Evolutionary conservation across 2,329 filamentous ascomycete species (phyloP), one percentile per base, ranked within the genome.

Genomic region (Alternaria burnsii): DNA sequence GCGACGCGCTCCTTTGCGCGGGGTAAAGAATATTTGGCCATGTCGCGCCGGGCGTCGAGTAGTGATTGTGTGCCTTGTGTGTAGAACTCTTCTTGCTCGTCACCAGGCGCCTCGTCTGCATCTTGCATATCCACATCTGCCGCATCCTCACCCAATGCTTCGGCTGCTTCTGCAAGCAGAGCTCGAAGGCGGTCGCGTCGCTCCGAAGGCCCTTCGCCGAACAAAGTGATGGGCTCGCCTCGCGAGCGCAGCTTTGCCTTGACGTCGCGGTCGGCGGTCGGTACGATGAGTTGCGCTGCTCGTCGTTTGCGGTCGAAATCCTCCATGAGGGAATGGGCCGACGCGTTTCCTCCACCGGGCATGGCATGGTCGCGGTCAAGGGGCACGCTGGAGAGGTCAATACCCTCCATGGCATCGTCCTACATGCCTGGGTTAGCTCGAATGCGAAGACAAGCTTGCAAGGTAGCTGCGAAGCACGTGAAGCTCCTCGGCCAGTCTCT

Each of bases 261-360:
- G 48, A 99, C 94, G 71, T 91, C 88, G 63, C 87, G 89, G 82
- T 99, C 95, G 77, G 97, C 94, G 55, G 96, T 99, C 0, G 94
- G 95, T 4, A 99, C 95, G 12, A 91, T 90, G 70, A 98, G 92
- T 11, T 91, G 91, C 18, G 93, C 93, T 11, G 93, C 94, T 73
- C 93, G 87, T 73, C 93, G 89, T 80, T 97, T 97, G 63, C 94
- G 91, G 72, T 93, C 91, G 79, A 99, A 95, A 76, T 98, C 94
- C 34, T 88, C 90, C 20, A 96, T 83, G 55, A 97, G 89, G 14
- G 92, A 92, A 3, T 92, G 94, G 3, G 93, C 93, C 77, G 92
- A 93, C 76, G 95, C 91, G 5, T 91, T 87, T 8, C 90, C 87
- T 47, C 91, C 91, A 32, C 88, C 83, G 24, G 90, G 90, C 54